Percentiles rank a stretch among this genome's conserved stretches.
These are phyloP conservation scores for Magnolia kwangsiensis DNA, from an alignment of 164 flowering plant genomes.

Conservation along the genomic window DNA sequence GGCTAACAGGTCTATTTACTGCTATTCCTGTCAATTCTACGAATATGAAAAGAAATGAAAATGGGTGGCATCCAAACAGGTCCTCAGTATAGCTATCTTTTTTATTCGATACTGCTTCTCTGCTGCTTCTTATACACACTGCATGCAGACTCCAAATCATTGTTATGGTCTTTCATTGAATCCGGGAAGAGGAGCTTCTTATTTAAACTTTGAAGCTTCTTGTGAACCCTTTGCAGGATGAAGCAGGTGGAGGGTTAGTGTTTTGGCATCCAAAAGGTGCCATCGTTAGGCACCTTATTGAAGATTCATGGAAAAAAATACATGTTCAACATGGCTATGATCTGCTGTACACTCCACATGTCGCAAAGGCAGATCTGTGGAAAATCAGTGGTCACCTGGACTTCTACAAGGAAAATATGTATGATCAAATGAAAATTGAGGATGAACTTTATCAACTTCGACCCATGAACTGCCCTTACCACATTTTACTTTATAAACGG, in stretches of 20 bases:
- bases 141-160: too few relatives aligned
- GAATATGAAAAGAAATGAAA: too few relatives aligned
- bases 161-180: neutral
- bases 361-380: constrained; percentile 93
- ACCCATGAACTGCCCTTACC: constrained; percentile 99
- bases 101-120: too few relatives aligned
- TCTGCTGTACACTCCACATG: constrained; percentile 89
- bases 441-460: constrained; percentile 93
- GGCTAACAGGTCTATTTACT: too few relatives aligned
- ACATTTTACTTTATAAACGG: constrained; percentile 79
- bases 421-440: constrained; percentile 87
- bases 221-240: constrained; percentile 52
- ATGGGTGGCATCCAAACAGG: too few relatives aligned
- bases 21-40: too few relatives aligned
- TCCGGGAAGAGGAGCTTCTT: neutral
- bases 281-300: constrained; percentile 75
- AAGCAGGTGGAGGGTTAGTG: constrained; percentile 96
- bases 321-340: constrained; percentile 73
- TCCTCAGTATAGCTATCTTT: too few relatives aligned
- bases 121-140: too few relatives aligned
- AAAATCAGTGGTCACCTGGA: constrained; percentile 93
- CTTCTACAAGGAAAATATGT: constrained; percentile 93
- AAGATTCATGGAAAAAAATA: constrained; percentile 86
- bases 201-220: neutral
- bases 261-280: constrained; percentile 99